Evolutionary conservation across 352 stramenopile genomes (phyloP).

Genomic region (Peronosclerospora sorghi): DNA sequence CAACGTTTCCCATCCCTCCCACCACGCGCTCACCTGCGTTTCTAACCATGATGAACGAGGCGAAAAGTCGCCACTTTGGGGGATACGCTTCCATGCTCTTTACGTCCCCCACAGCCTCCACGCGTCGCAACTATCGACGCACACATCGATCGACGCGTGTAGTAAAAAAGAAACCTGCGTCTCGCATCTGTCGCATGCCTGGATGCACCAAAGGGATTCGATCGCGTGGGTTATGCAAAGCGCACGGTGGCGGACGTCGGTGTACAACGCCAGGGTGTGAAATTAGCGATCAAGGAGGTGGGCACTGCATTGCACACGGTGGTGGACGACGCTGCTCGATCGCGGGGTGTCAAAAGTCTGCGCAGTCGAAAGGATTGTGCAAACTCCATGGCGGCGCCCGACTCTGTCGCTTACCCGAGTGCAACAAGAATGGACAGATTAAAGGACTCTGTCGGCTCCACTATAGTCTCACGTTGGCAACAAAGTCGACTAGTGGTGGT

Average conservation of each 20-base stretch:
- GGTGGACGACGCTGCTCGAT: constrained; percentile 51
- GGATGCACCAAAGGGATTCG: constrained; percentile 76
- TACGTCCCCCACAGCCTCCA: constrained; percentile 11
- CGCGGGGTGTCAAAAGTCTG: constrained; percentile 68
- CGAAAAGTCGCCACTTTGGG: constrained; percentile 13
- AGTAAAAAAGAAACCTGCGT: constrained; percentile 46
- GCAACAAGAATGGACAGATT: constrained; percentile 76
- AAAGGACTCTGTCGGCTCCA: constrained; percentile 67
- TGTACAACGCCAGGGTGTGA: constrained; percentile 69
- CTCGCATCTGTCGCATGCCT: constrained; percentile 63
- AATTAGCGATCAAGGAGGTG: constrained; percentile 80
- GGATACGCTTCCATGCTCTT: constrained; percentile 20
- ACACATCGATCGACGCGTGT: constrained; percentile 10
- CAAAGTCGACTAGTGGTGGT: constrained; percentile 9
- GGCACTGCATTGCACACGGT: constrained; percentile 71
- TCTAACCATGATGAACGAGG: constrained; percentile 16
- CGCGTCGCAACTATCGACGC: constrained; percentile 12
- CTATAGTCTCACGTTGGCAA: constrained; percentile 35
- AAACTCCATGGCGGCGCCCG: constrained; percentile 76
- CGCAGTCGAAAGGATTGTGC: constrained; percentile 71
- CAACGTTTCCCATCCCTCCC: constrained; percentile 9
- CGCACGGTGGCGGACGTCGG: constrained; percentile 65
- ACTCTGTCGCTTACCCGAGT: constrained; percentile 55
- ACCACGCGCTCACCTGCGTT: constrained; percentile 12
- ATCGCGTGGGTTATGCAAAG: constrained; percentile 75